Percentiles rank a stretch among this genome's conserved stretches.
Evolutionary conservation across 148 eudicot genomes (phyloP).

Genomic region (Selenicereus undatus): DNA sequence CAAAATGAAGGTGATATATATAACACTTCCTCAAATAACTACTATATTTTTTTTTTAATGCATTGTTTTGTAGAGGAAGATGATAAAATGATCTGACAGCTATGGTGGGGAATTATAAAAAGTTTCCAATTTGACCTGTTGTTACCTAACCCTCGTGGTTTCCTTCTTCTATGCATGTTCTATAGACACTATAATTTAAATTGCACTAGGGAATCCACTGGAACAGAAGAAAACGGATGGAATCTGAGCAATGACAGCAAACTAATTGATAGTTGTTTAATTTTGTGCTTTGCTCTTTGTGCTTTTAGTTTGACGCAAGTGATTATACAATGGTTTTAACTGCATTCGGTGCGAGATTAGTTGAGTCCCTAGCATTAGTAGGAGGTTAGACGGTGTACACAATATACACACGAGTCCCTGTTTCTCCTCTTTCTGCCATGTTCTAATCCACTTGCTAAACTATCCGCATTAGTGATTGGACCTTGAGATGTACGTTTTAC

Average conservation of each 20-base stretch:
- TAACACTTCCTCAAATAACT: not conserved
- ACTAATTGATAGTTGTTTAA: not conserved
- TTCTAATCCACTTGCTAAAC: no score
- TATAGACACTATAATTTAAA: not conserved
- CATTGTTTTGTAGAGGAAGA: not conserved
- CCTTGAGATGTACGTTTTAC: no score
- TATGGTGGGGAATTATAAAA: not conserved
- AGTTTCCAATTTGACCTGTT: not conserved
- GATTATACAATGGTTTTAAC: not conserved
- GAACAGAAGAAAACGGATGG: not conserved
- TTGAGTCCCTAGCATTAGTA: not conserved
- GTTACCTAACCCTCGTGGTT: constrained; percentile 6
- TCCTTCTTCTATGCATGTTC: not conserved
- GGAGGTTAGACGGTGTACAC: not conserved
- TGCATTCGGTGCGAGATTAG: not conserved
- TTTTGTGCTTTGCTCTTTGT: not conserved
- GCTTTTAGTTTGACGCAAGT: not conserved
- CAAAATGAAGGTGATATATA: not conserved
- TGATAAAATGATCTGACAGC: constrained; percentile 3
- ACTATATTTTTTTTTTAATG: not conserved
- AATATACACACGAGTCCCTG: no score
- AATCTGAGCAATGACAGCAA: not conserved
- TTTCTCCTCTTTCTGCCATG: no score
- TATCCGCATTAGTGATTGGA: no score
- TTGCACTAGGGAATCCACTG: not conserved